Evolutionary conservation across 768 basidiomycete species (phyloP), one percentile per base, ranked within the genome.

Genomic region (Trametes sanguinea): DNA sequence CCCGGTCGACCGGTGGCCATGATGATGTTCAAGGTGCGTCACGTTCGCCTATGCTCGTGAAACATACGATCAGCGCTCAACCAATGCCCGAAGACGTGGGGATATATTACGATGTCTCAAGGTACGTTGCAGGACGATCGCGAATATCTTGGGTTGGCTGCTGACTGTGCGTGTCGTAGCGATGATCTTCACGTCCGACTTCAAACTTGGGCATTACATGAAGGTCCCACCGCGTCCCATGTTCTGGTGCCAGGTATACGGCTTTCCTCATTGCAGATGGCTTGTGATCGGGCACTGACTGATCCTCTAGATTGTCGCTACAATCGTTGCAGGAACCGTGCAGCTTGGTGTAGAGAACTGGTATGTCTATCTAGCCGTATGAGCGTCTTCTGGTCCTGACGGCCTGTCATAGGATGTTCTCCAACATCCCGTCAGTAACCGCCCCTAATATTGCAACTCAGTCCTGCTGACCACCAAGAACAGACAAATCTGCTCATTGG

Each of bases 141-240:
- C 22, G 22, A 1, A 22, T 22, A 22, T 22, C 22, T 22, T 22
- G 22, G 35, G 11, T 6, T 2, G 35, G 6, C 11, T 6, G 35
- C 6, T 37, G 35, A 37, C 6, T 37, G 35, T 37, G 22, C 22
- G 6, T 37, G 35, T 11, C 11, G 6, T 37, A 37, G 88, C 85
- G 3, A 80, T 89, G 73, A 82, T 82, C 61, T 89, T 90, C 70
- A 82, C 87, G n/a, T 81, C 83, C 51, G 89, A 90, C 72, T 86
- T 90, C 72, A 91, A 90, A 73, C 81, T 90, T 17, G 89, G 89
- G 47, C 87, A 90, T 74, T 88, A 79, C 77, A 87, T 86, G 81
- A 82, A 86, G 76, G 78, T 89, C 33, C 85, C 87, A 81, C 81
- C 80, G 37, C 67, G 67, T 17, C 71, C 68, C 43, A 72, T 72